Evolutionary conservation across 495 filamentous ascomycete species (phyloP).

Genomic region (Penicillium pancosmium): DNA sequence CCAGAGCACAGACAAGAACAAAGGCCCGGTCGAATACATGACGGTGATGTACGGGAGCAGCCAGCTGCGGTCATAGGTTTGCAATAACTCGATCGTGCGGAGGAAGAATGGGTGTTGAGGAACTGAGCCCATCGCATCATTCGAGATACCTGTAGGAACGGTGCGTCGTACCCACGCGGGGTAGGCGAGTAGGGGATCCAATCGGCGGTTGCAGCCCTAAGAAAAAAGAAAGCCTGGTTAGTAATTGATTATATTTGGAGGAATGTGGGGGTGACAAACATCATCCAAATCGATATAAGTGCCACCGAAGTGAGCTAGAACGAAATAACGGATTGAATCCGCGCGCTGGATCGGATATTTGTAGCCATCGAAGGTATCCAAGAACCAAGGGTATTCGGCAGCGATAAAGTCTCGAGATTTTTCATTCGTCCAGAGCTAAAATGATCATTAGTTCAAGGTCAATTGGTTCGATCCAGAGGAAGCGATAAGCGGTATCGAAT

Average conservation of each 20-base stretch:
- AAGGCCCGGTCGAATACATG: constrained; percentile 83
- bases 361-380: constrained; percentile 81
- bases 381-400: constrained; percentile 82
- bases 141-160: constrained; percentile 81
- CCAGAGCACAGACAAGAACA: constrained; percentile 86
- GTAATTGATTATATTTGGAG: not conserved
- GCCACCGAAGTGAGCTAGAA: constrained; percentile 80
- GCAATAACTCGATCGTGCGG: constrained; percentile 67
- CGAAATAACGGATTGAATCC: constrained; percentile 85
- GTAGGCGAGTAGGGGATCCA: constrained; percentile 81
- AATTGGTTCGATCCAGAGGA: no score
- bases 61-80: constrained; percentile 75
- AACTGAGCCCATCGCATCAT: constrained; percentile 83
- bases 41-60: constrained; percentile 84
- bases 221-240: constrained; percentile 4
- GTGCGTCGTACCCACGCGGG: constrained; percentile 82
- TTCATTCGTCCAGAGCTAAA: constrained; percentile 84
- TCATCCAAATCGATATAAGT: constrained; percentile 91
- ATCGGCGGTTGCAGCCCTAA: constrained; percentile 77
- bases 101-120: constrained; percentile 85
- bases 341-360: constrained; percentile 82
- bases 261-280: constrained; percentile 46
- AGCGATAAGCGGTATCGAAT: no score
- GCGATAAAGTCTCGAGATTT: constrained; percentile 76
- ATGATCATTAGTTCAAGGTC: constrained; percentile 19